phyloP scores from a whole-genome alignment of 306 rosid species.

The Trifolium repens region DNA sequence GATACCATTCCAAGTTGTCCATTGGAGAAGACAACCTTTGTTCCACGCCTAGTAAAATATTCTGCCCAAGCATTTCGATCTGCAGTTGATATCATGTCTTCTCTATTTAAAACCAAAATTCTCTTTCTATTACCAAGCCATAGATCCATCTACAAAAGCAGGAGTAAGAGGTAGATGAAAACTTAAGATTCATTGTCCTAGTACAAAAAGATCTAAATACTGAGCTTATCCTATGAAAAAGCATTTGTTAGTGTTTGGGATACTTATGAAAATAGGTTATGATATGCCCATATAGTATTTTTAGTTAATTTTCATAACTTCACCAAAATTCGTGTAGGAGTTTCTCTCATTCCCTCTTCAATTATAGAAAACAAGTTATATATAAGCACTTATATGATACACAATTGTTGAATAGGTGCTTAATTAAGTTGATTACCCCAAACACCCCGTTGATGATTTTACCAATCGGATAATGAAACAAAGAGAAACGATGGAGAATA shows the following conservation, averaged over 20 bases:
- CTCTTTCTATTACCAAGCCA: constrained; percentile 93
- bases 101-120: constrained; percentile 91
- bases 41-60: constrained; percentile 73
- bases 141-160: constrained; percentile 72
- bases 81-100: constrained; percentile 87
- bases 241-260: neutral
- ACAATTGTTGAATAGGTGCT: neutral
- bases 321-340: neutral
- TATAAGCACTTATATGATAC: neutral
- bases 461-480: constrained; percentile 31
- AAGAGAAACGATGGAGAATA: constrained; percentile 9
- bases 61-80: constrained; percentile 97
- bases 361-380: neutral
- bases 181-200: constrained; percentile 4
- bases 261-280: neutral
- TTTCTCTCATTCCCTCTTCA: neutral
- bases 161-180: constrained; percentile 35
- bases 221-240: neutral
- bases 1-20: constrained; percentile 94
- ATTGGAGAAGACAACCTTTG: constrained; percentile 79
- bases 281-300: neutral
- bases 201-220: constrained; percentile 14
- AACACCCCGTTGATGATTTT: neutral
- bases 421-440: neutral
- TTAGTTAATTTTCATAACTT: neutral